These are phyloP conservation scores for Trebouxia sp. DNA, from an alignment of 139 green algal genomes.

Conservation along the genomic window DNA sequence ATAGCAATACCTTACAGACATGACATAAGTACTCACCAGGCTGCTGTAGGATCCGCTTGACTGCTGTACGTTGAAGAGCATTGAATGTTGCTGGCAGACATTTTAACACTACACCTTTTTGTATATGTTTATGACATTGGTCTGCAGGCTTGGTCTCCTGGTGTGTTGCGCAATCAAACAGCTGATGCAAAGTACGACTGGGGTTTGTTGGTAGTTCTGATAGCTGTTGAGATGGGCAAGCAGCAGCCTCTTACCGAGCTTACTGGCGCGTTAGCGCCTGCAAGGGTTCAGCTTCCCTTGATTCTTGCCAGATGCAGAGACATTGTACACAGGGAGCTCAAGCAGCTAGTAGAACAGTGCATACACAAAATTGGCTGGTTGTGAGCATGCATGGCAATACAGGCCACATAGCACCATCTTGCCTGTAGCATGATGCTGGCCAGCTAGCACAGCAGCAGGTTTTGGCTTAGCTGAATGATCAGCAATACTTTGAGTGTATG, in stretches of 20 bases:
- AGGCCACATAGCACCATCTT: not conserved
- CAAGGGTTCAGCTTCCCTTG: slow-evolving; percentile 13
- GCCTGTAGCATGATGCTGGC: slow-evolving; percentile 4
- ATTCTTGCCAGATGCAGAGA: slow-evolving; percentile 9
- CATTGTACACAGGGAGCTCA: not conserved
- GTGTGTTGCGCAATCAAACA: not conserved
- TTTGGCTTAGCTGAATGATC: slow-evolving; percentile 15
- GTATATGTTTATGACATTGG: not conserved
- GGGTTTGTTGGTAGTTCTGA: not conserved
- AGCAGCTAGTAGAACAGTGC: not conserved
- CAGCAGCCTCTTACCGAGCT: slow-evolving; percentile 6
- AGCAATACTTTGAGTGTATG: not conserved
- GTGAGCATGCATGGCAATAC: not conserved
- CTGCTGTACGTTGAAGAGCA: not conserved
- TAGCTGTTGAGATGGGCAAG: slow-evolving; percentile 16
- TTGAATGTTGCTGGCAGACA: not conserved
- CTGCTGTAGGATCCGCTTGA: not conserved
- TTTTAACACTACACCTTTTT: not conserved
- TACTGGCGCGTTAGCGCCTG: not conserved
- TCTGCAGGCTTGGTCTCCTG: slow-evolving; percentile 13
- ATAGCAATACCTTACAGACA: no score
- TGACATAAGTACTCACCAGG: not conserved
- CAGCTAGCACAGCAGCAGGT: slow-evolving; percentile 2
- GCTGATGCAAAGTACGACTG: slow-evolving; percentile 11
- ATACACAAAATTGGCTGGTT: slow-evolving; percentile 8